These are phyloP conservation scores for Cucumis hystrix DNA, from an alignment of 306 rosid species.

Conservation along the genomic window DNA sequence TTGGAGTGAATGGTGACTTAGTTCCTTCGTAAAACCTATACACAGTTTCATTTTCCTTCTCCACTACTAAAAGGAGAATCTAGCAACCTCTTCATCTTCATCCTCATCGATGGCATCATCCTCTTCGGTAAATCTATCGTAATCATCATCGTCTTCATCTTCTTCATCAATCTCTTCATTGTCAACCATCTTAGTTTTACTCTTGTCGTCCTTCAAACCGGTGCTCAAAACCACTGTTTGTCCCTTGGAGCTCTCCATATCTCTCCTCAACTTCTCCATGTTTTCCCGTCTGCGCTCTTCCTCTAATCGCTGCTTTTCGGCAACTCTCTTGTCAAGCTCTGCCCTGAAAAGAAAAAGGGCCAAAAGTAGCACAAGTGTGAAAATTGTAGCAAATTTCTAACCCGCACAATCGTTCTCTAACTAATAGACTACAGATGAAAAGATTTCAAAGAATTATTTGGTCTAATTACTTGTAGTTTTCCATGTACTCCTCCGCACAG, in stretches of 20 bases:
- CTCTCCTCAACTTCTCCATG: constrained; percentile 63
- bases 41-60: neutral
- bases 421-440: neutral
- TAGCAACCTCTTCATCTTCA: constrained; percentile 44
- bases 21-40: neutral
- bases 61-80: constrained; percentile 20
- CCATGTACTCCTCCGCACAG: constrained; percentile 73
- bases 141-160: constrained; percentile 23
- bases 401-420: neutral
- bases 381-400: neutral
- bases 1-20: neutral
- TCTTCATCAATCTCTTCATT: constrained; percentile 27
- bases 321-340: constrained; percentile 72
- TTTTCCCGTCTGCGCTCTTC: constrained; percentile 58
- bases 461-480: constrained; percentile 39
- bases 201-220: constrained; percentile 39
- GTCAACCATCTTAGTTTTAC: constrained; percentile 31
- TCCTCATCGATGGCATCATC: constrained; percentile 43
- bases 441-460: neutral
- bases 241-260: constrained; percentile 55
- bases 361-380: neutral
- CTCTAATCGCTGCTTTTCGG: constrained; percentile 64
- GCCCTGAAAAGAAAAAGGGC: constrained; percentile 29
- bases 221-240: constrained; percentile 65
- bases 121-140: constrained; percentile 28